These are phyloP conservation scores for Sedum album DNA, from an alignment of 164 flowering plant genomes.

Conservation along the genomic window DNA sequence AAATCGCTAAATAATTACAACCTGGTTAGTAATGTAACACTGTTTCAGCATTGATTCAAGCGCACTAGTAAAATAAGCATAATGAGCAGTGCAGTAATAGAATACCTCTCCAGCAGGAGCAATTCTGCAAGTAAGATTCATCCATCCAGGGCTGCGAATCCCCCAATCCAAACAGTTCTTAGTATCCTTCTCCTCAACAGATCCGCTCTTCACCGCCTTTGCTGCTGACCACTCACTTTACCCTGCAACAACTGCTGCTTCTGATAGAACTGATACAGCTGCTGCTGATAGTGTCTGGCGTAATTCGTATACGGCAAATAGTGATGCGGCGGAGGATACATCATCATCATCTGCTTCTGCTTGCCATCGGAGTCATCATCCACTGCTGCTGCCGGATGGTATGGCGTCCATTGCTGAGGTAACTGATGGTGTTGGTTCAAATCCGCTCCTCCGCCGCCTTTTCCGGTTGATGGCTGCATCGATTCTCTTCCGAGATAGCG, in stretches of 20 bases:
- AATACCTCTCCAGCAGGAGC: slow-evolving; percentile 48
- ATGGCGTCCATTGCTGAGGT: too few relatives aligned
- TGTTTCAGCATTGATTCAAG: too few relatives aligned
- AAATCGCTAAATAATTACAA: too few relatives aligned
- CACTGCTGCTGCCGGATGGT: neutral
- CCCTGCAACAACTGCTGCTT: slow-evolving; percentile 17
- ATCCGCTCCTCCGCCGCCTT: too few relatives aligned
- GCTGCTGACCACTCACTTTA: slow-evolving; percentile 12
- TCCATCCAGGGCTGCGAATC: slow-evolving; percentile 66
- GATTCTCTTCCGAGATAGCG: too few relatives aligned
- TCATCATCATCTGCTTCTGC: slow-evolving; percentile 45
- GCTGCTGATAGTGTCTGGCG: slow-evolving; percentile 15
- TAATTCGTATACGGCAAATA: slow-evolving; percentile 24
- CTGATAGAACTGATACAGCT: slow-evolving; percentile 10
- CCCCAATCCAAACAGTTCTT: slow-evolving; percentile 54
- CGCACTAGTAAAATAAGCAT: too few relatives aligned
- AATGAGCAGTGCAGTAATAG: neutral
- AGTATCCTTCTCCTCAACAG: slow-evolving; percentile 19
- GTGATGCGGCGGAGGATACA: slow-evolving; percentile 30
- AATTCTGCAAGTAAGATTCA: slow-evolving; percentile 38
- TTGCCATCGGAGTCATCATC: slow-evolving; percentile 20
- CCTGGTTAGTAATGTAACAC: too few relatives aligned
- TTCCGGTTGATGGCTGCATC: too few relatives aligned
- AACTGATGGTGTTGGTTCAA: too few relatives aligned
- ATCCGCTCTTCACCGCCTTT: neutral